Base-by-base conservation (phyloP, 1,284 basidiomycete species). In the Apiotrichum gracile region DNA sequence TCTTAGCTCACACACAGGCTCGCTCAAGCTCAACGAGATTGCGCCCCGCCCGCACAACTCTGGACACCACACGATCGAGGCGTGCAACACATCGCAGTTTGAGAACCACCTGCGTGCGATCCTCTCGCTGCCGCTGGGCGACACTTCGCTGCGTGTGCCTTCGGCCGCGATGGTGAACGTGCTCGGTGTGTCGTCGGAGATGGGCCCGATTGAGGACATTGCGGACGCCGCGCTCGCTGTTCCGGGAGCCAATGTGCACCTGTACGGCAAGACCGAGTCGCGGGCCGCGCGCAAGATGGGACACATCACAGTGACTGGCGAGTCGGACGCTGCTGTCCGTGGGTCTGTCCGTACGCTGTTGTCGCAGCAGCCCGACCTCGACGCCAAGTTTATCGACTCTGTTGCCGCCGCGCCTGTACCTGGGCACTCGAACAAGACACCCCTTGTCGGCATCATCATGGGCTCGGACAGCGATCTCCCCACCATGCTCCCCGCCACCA, bases 41-140 rank as follows among this genome's bases (percentile, higher is more conserved):
- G 96, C 96, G 0, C 96, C 96, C n/a, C 83, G 96, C 22, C 94
- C 96, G 1, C 96, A 99, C 76, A 99, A 98, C 77, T 97, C 92
- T 10, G 94, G 94, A 0, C 96, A 99, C 74, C 97, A 97, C 76
- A 97, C 94, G n/a, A 97, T 98, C 69, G 94, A 97, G 76, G 93
- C 94, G 0, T 96, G 91, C 73, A 81, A 91, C 63, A 89, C 91
- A 3, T 97, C 91, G 14, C 96, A 98, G 77, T 99, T 92, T 77
- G 92, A 94, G 73, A 97, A 97, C 68, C 96, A 98, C 74, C 84
- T 98, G 37, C 90, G 93, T 31, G 90, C 93, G n/a, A 93, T 98
- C 71, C 84, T 97, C 21, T 83, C 82, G 37, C 81, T 97, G 12
- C 92, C 94, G 2, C 82, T 98, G 17, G 94, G 94, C 22, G 88